Evolutionary conservation across 73 alveolate genomes (phyloP), one percentile per base, ranked within the genome.

Genomic region (Paramecium sexaurelia): DNA sequence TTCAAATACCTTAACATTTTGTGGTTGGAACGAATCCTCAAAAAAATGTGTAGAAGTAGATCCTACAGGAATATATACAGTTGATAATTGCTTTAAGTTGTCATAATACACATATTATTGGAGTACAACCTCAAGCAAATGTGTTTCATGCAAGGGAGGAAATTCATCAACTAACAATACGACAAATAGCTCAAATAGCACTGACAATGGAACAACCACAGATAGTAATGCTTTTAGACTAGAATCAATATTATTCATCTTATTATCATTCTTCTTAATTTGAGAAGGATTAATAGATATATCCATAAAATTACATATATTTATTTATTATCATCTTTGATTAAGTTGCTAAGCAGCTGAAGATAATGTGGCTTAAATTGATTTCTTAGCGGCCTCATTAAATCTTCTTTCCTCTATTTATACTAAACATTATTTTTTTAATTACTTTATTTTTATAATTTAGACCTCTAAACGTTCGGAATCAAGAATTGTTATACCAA

Each of bases 341-440:
- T 95, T 95, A 15, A 95, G 92, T 89, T 93, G 71, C 29, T 61
- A 45, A 0, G 97, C 96, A 29, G 98, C 97, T 45, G 91, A 92
- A 9, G 98, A 92, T n/a, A 95, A 94, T 7, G 98, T 85, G 13
- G 94, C 55, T 93, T 95, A 92, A 24, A 98, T 93, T 24, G 98
- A 96, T 85, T 95, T 97, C 94, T 98, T 95, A 13, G 99, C 99
- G 67, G 99, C 96, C 86, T 96, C 99, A 92, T 97, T 90, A 96
- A 97, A 96, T 95, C 99, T 97, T 96, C 97, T 98, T 91, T 98
- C 99, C 92, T 98, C 99, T 36, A 98, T 92, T 88, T 96, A 95
- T 47, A 97, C 96, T 92, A 69, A 10, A 85, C 1, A 66, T 68
- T 6, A 73, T 24, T 7, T 11, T 69, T 47, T 56, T 29, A 24